Base-by-base conservation (phyloP, 768 basidiomycete genomes). In the Candolleomyces aberdarensis region DNA sequence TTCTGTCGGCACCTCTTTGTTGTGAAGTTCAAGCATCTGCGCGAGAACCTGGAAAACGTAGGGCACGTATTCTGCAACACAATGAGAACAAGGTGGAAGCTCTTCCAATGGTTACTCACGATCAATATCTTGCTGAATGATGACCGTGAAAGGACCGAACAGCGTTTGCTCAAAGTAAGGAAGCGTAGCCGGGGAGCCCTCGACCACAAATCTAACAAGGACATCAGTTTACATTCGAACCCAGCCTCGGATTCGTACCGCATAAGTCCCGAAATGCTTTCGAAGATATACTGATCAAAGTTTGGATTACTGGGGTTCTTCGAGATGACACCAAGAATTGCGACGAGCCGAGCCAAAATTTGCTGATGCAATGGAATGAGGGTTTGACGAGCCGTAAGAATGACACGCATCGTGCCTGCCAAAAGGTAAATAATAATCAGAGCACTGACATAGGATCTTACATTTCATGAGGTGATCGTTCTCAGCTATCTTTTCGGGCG, bases 401-500 rank as follows among this genome's bases (percentile, higher is more conserved):
- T 89, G 31, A 98, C 89, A 32, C 96, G 86, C 93, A 98, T 96
- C 19, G 85, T 86, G 72, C 93, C 96, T 98, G 57, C n/a, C 13
- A 22, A 39, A 22, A 20, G 49, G 53, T 58, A 46, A 46, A 19
- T 22, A 31, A 22, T 56, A 51, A 9, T 54, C 44, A 57, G 59
- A 58, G 52, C 55, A 61, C 20, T 22, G 65, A 53, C 32, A 31
- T 54, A 56, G 17, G n/a, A 15, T 74, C 87, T 51, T 64, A 96
- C 96, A 96, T 79, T 93, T 95, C 95, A 98, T 99, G 52, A 98
- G 77, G 72, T 97, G 91, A 72, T 98, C 96, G 66, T 99, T 99
- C 71, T 98, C 96, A 0, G 96, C 94, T 36, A 96, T 85, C 76
- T 96, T 96, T 71, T 97, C 92, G 0, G 97, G 87, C 3, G 90